These are phyloP conservation scores for Cystobasidium tubakii DNA, from an alignment of 768 basidiomycete species.

Conservation along the genomic window DNA sequence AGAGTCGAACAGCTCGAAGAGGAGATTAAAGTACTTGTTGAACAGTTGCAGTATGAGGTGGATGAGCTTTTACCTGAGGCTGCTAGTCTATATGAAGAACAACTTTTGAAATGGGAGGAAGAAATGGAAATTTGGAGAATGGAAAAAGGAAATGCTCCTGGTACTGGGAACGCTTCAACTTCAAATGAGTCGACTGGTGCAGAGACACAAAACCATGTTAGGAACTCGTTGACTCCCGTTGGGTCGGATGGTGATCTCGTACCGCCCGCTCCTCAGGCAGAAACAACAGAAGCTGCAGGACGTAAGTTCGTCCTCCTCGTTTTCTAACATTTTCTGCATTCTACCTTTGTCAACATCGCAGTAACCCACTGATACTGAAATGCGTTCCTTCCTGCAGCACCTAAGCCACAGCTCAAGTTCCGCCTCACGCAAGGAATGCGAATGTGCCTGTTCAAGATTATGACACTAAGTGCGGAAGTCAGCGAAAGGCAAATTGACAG, in stretches of 20 bases:
- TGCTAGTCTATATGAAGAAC: constrained; percentile 68
- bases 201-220: neutral
- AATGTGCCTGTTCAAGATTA: constrained; percentile 69
- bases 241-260: constrained; percentile 3
- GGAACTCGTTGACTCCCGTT: constrained; percentile 6
- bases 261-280: neutral
- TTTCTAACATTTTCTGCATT: too few relatives aligned
- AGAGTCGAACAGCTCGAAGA: constrained; percentile 64
- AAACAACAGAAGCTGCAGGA: constrained; percentile 14
- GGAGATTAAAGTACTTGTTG: constrained; percentile 64
- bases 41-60: constrained; percentile 60
- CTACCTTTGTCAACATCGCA: neutral
- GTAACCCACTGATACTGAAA: neutral
- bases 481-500: constrained; percentile 56
- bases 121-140: constrained; percentile 35
- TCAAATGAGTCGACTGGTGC: neutral
- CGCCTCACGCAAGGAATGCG: constrained; percentile 75
- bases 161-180: neutral
- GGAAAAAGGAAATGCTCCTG: constrained; percentile 1
- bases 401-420: constrained; percentile 64
- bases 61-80: constrained; percentile 64
- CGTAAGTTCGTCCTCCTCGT: constrained; percentile 31
- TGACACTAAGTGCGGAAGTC: constrained; percentile 73
- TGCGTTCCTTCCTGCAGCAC: constrained; percentile 21
- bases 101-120: constrained; percentile 64